Evolutionary conservation across 2,329 filamentous ascomycete genomes (phyloP), one percentile per base, ranked within the genome.

Genomic region (Neobulgaria alba): DNA sequence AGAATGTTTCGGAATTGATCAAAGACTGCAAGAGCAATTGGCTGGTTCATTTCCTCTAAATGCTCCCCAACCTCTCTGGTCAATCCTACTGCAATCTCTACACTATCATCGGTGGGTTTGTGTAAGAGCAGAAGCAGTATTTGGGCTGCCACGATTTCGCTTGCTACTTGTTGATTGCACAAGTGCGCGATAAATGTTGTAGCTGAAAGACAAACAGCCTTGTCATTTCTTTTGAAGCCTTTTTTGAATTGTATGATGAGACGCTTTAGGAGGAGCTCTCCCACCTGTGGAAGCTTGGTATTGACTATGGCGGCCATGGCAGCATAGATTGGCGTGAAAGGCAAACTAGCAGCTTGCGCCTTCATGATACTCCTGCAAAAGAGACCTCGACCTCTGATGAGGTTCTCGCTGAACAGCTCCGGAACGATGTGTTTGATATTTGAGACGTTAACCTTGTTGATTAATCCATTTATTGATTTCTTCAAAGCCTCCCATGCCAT

Each of bases 401-500:
- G 66, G 61, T 98, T 98, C 70, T 98, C 92, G 36, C 79, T 78
- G 64, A 98, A 98, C 33, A 98, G 72, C 66, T 98, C 92, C 2
- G 90, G 90, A 17, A 96, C 88, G 48, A 98, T 95, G 59, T 85
- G 77, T 65, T 98, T 96, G 73, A 98, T 96, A 63, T 98, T 98
- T 23, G 85, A 86, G 41, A 90, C 85, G 65, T 96, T 96, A 70
- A 95, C 85, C 70, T 98, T 98, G 74, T 98, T 98, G 73, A 98
- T 95, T 51, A 98, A 68, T 55, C 92, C 92, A 61, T 98, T 96
- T 66, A 98, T 95, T 36, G 85, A 92, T 71, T 98, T 98, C 69
- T 98, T 98, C 58, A 98, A 69, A 10, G 90, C 90, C 65, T 98
- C 92, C 92, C 92, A 98, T 7, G 89, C 88, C 86, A 98, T 94